Evolutionary conservation across 169 alveolate genomes (phyloP), one percentile per base, ranked within the genome.

Genomic region (Cryptosporidium felis): DNA sequence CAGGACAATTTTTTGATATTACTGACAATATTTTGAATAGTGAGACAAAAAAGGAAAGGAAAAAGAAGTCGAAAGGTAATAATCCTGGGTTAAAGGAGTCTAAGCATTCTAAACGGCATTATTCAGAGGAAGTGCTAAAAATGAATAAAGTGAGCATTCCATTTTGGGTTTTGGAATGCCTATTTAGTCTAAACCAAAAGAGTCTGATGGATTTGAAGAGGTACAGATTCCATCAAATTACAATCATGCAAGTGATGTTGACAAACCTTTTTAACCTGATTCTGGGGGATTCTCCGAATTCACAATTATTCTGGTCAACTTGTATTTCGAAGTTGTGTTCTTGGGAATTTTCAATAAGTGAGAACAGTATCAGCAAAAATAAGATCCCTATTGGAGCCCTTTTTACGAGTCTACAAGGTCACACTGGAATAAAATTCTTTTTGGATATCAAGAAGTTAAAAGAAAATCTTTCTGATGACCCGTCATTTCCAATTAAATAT

Each of bases 371-470:
- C 18, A 53, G 74, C 3, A 74, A 74, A 38, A 38, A 56, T 40
- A 74, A 74, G 42, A 56, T 74, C 18, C 85, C 85, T 14, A 47
- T 38, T 38, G 85, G 85, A 21, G 85, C 85, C n/a, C 56, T 74
- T 40, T 74, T 40, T 28, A 18, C 28, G 5, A 38, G 60, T 53
- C 21, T 74, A 38, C 59, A 74, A 34, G 18, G 56, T 74, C 85
- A 74, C 32, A 74, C 74, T 21, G 85, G 85, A 18, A 53, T 74
- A 44, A 74, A 49, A 36, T 74, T 74, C 23, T 74, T 51, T 16
- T 16, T 56, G 8, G 85, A 74, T 53, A 74, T 53, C 21, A 74
- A 74, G 18, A 74, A 74, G 30, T 32, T 74, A 49, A 32, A 51
- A 16, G 85, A 74, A 6, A 47, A 32, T 53, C 58, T 74, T 16